Evolutionary conservation across 2,329 filamentous ascomycete genomes (phyloP), one percentile per base, ranked within the genome.

Genomic region (Xylaria sp.): DNA sequence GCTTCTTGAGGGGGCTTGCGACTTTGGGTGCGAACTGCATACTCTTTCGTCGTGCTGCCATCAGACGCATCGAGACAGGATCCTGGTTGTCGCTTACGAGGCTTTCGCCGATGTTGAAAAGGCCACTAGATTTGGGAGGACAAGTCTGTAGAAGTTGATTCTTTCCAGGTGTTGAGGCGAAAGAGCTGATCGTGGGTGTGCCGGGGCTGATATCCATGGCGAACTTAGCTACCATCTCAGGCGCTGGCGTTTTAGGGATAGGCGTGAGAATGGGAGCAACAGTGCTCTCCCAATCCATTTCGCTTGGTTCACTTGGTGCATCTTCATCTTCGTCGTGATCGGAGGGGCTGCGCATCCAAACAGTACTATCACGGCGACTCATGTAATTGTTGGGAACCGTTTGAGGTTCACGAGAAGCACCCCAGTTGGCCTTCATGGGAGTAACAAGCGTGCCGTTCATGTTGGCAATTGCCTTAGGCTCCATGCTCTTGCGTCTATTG

Each of bases 401-500:
- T 58, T 81, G 80, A 62, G 75, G 78, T 6, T 80, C 80, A 4
- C 79, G 79, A 0, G 63, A 71, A n/a, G 64, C 57, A 32, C 61
- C 74, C 45, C 57, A 58, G 9, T 72, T 75, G 72, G 79, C 80
- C 73, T 74, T 78, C 60, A 76, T 76, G 6, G 81, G 81, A 55
- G 80, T 81, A 28, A 91, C 82, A 0, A 92, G 81, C 1, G 84
- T 89, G 52, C 90, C 90, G 70, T 93, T 93, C 68, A 88, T 76
- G 73, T 93, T 93, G 65, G 88, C 85, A 25, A 94, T 80, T 1
- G 89, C 87, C 72, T 86, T 89, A 13, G 92, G 92, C 78, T 94
- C 92, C 91, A 95, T 94, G 73, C 89, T 93, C 84, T 93, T 94
- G 61, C 92, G 87, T 59, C 92, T 88, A 63, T 91, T 89, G 58